A percentile compares a stretch with the other conserved stretches of the same genome.
Conservation (phyloP, 2,329 filamentous ascomycete genomes). For the Fusarium pseudoanthophilum region DNA sequence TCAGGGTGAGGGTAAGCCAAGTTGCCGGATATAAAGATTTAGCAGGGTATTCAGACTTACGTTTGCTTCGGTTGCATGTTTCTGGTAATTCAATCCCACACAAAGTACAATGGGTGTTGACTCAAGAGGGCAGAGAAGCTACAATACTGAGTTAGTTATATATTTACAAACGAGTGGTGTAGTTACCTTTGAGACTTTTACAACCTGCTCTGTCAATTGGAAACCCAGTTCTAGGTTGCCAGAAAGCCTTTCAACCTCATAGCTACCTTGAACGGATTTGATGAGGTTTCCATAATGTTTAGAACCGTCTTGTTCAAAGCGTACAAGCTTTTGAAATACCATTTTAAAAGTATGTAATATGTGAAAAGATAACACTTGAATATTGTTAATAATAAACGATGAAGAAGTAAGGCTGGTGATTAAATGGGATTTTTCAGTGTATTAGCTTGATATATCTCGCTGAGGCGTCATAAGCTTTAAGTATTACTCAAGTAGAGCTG, state of each 20-base stretch:
- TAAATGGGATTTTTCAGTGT: too few species aligned
- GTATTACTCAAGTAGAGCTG: too few species aligned
- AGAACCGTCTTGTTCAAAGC: background rate
- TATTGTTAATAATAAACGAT: too few species aligned
- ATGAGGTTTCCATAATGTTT: background rate
- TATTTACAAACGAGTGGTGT: rapidly evolving
- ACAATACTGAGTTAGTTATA: too few species aligned
- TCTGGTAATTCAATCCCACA: background rate
- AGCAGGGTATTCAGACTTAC: background rate
- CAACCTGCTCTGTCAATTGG: background rate
- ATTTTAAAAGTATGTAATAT: background rate
- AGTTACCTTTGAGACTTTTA: background rate
- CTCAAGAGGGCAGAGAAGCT: background rate
- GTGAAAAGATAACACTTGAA: too few species aligned
- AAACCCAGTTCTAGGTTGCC: background rate
- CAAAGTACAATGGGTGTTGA: background rate
- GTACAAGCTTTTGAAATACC: background rate
- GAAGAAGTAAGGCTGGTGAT: too few species aligned
- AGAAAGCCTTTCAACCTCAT: background rate
- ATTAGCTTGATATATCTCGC: too few species aligned
- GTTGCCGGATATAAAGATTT: too few species aligned
- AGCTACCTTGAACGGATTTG: background rate
- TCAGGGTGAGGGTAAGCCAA: background rate
- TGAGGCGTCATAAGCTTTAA: too few species aligned
- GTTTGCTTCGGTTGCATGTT: background rate